Base-by-base conservation (phyloP, 108 stramenopile species). In the Pseudonitzschia multistriata region DNA sequence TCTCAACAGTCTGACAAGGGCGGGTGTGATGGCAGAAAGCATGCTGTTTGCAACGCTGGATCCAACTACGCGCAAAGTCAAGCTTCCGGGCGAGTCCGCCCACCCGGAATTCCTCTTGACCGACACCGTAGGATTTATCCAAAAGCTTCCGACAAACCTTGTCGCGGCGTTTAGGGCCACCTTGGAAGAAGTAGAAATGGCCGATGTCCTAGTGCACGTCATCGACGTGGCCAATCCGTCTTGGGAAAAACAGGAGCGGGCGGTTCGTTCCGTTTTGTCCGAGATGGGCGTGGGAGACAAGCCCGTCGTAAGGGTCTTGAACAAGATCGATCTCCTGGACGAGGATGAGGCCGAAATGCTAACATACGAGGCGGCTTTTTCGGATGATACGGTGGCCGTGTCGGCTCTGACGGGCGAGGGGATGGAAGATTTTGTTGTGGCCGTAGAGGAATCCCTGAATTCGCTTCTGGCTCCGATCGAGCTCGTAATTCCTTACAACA, bases 101-200 rank as follows among this genome's bases (percentile, higher is more conserved):
- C 96, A 97, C 81, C 96, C 97, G 19, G 95, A 96, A 67, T 88
- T 98, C 0, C 68, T 96, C 49, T 66, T 98, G 60, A 96, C 98
- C 28, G 98, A 98, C 74, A 98, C 98, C 10, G 98, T 98, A 21
- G 98, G 98, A 2, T 98, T 98, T 72, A 96, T 98, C 67, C 96
- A 97, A 65, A 97, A 97, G 68, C 83, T 98, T 8, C 98, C 98
- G 11, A 98, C 98, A 7, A 90, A 96, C 36, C 75, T 98, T 39
- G 93, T 98, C 0, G 98, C 96, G 15, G 95, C 96, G 4, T 98
- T 98, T 71, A 85, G 96, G 34, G 98, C 98, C 13, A 98, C 98
- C 0, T 74, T 98, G 29, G 98, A 98, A 67, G 98, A 97, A 78
- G 93, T 95, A 25, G 66, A 82, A 70, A 91, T 93, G 65, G 96